Conservation (phyloP, 225 moss, liverwort and hornwort genomes). For the Pseudisothecium myosuroides region DNA sequence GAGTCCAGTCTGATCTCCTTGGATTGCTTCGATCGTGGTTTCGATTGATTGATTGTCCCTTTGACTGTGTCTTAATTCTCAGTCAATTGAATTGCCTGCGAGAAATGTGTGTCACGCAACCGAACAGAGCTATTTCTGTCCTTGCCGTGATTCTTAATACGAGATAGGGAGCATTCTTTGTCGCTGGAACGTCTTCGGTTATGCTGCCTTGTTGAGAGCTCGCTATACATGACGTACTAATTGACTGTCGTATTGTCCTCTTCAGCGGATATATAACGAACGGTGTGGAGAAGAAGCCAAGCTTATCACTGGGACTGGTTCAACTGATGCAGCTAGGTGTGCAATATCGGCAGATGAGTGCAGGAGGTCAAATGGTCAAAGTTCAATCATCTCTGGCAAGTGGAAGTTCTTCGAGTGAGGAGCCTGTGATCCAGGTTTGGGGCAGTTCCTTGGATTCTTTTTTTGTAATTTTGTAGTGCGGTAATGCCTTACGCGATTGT, state of each 20-base stretch:
- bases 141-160: neutral
- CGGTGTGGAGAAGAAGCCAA: conserved; percentile 41
- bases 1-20: neutral
- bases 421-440: conserved; percentile 28
- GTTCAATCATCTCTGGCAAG: conserved; percentile 1
- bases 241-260: neutral
- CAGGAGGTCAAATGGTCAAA: conserved; percentile 13
- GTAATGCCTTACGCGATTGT: neutral
- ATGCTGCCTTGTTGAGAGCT: neutral
- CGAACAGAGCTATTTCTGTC: neutral
- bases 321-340: conserved; percentile 19
- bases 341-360: conserved; percentile 17
- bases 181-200: neutral
- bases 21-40: neutral
- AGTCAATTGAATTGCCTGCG: neutral
- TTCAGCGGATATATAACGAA: conserved; percentile 12
- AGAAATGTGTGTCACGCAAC: neutral
- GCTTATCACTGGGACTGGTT: neutral
- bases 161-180: neutral
- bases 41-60: neutral
- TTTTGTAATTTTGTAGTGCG: neutral
- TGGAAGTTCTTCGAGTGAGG: neutral
- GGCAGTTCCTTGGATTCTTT: neutral
- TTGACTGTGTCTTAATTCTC: too few species aligned
- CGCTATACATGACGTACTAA: neutral